A percentile compares a stretch with the other conserved stretches of the same genome.
Evolutionary conservation across 2,329 filamentous ascomycete species (phyloP).

Genomic region (Epichloe festucae): DNA sequence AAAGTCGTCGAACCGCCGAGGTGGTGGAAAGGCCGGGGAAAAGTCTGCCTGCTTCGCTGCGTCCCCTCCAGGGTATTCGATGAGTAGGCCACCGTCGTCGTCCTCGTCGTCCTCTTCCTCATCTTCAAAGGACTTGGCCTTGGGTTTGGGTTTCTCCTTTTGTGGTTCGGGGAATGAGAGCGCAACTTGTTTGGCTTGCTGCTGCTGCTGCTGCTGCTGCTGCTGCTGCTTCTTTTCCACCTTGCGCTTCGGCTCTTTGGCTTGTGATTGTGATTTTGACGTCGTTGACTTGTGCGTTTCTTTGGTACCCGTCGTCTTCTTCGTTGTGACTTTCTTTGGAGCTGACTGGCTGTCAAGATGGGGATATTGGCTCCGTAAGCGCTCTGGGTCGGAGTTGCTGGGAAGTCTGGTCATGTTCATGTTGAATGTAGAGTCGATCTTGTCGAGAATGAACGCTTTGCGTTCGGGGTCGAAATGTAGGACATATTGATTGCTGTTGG

Average conservation of each 20-base stretch:
- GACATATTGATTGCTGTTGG: constrained; percentile 44
- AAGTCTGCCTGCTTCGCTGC: constrained; percentile 27
- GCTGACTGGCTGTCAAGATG: constrained; percentile 39
- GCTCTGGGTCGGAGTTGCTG: constrained; percentile 47
- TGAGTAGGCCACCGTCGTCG: constrained; percentile 42
- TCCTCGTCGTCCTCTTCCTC: constrained; percentile 42
- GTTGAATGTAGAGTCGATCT: constrained; percentile 66
- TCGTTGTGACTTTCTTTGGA: constrained; percentile 14
- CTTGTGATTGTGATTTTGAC: constrained; percentile 3
- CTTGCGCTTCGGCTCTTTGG: constrained; percentile 14
- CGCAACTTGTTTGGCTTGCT: constrained; percentile 23
- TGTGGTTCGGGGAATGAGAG: constrained; percentile 20
- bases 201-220: constrained; percentile 1
- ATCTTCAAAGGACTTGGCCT: constrained; percentile 19
- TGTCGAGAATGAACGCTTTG: constrained; percentile 71
- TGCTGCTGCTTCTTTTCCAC: constrained; percentile 24
- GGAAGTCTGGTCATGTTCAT: constrained; percentile 72
- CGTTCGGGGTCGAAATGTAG: constrained; percentile 65
- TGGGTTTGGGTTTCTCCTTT: constrained; percentile 19
- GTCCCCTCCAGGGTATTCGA: constrained; percentile 45
- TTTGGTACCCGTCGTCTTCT: constrained; percentile 13
- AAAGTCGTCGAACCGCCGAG: constrained; percentile 41
- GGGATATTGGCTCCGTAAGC: constrained; percentile 52
- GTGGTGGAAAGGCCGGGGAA: constrained; percentile 34
- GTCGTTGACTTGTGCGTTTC: constrained; percentile 8